A percentile compares a stretch with the other conserved stretches of the same genome.
phyloP scores from a whole-genome alignment of 129 eudicot genomes.

The Lactuca saligna region DNA sequence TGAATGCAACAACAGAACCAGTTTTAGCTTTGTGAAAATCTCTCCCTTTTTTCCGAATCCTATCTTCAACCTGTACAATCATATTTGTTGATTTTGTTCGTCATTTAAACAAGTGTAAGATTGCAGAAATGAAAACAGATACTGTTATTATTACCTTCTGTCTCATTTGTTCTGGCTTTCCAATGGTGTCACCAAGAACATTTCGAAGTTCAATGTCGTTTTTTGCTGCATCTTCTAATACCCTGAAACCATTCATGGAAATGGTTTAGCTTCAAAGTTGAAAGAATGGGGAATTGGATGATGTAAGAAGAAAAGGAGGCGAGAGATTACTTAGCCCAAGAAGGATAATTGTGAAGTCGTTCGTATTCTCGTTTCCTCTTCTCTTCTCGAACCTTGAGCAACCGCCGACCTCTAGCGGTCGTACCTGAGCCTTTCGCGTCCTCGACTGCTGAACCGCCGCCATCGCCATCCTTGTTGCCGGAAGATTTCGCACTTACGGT shows the following conservation, averaged over 20 bases:
- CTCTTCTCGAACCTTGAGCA: conserved; percentile 76
- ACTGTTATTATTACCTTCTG: conserved; percentile 41
- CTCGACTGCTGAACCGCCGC: conserved; percentile 9
- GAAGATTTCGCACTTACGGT: conserved; percentile 27
- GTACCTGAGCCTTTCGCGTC: conserved; percentile 81
- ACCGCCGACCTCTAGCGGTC: conserved; percentile 84
- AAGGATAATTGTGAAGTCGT: conserved; percentile 69
- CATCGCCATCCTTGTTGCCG: conserved; percentile 2
- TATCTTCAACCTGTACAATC: conserved; percentile 74
- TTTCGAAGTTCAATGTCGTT: conserved; percentile 78
- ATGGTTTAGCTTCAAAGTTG: not conserved
- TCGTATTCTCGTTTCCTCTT: conserved; percentile 80
- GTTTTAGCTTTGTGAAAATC: conserved; percentile 81
- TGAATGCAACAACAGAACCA: conserved; percentile 86
- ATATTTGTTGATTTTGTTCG: not conserved
- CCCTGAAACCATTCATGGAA: conserved; percentile 42
- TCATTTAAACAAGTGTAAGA: not conserved
- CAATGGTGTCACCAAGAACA: conserved; percentile 90
- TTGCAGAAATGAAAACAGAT: not conserved
- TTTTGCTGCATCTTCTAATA: conserved; percentile 85
- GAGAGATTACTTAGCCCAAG: conserved; percentile 78
- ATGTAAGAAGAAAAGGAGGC: conserved; percentile 2
- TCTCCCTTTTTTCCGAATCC: conserved; percentile 71
- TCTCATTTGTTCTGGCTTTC: conserved; percentile 88
- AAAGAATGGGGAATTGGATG: not conserved